These are phyloP conservation scores for Sechiopsis laciniata DNA, from an alignment of 306 rosid species.

Conservation along the genomic window DNA sequence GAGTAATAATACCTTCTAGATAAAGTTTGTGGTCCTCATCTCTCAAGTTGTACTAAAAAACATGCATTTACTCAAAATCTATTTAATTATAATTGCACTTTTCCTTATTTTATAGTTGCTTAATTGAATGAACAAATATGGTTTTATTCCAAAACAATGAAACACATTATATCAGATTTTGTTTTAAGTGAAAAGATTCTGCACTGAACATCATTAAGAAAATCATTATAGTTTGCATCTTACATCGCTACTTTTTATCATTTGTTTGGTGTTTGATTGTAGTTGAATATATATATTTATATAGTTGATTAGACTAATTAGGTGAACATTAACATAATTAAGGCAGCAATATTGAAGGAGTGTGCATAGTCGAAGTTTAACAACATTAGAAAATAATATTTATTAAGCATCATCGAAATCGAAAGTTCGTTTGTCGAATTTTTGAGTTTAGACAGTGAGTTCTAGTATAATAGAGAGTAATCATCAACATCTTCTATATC, in stretches of 20 bases:
- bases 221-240: neutral
- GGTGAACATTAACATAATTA: neutral
- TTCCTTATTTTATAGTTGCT: neutral
- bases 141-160: conserved; percentile 13
- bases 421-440: no score
- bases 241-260: neutral
- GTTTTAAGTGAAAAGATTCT: conserved; percentile 21
- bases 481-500: no score
- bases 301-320: neutral
- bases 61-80: no score
- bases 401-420: no score
- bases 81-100: neutral
- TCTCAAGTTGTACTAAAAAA: no score
- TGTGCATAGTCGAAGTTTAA: neutral
- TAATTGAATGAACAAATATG: neutral
- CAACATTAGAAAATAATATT: neutral
- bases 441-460: no score
- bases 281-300: neutral
- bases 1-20: no score
- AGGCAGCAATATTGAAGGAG: neutral
- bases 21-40: no score
- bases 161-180: neutral
- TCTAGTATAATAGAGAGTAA: no score
- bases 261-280: neutral
- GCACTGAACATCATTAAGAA: conserved; percentile 15